Base-by-base conservation (phyloP, 164 flowering plant species). In the Euptelea pleiosperma region DNA sequence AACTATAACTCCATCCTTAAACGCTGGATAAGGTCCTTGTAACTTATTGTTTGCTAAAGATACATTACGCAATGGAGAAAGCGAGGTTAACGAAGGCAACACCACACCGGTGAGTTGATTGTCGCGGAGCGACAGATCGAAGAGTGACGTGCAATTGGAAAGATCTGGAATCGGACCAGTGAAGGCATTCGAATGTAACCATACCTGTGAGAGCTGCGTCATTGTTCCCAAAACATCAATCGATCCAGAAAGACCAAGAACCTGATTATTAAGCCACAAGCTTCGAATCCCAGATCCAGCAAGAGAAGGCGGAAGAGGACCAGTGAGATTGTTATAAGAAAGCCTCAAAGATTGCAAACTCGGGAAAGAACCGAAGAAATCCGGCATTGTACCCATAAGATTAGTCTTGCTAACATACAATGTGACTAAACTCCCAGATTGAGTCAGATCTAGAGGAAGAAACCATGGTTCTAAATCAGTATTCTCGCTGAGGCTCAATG, bases 101-200 rank as follows among this genome's bases (percentile, higher is more conserved):
- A 82, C 59, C 15, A 79, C 51, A 6, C 87, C 87, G 2, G 82
- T 77, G 6, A 82, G 53, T 11, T 11, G 70, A 65, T 82, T 82
- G 37, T 71, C 84, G 2, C 84, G 64, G 9, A 82, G 81, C 55
- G 77, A 79, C 19, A 79, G 63, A 69, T 82, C 87, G 14, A 66
- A 68, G 21, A 82, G 47, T 7, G 52, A 42, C 1, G 52, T 50
- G 58, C 78, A 74, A 0, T 73, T 67, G 0, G 79, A 64, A 5
- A 82, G 69, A 39, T 82, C 84, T 0, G 87, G 87, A 28, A 82
- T 57, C 0, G 81, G 69, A 14, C 87, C 87, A 0, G 77, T 31
- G 55, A 82, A 77, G 0, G 25, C 19, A 36, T 82, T 82, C 41
- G 36, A 37, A 11, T 82, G 84, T 8, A 82, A 69, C 87, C 87